Conservation (phyloP, 2,329 filamentous ascomycete species). For the Fusarium sp. region DNA sequence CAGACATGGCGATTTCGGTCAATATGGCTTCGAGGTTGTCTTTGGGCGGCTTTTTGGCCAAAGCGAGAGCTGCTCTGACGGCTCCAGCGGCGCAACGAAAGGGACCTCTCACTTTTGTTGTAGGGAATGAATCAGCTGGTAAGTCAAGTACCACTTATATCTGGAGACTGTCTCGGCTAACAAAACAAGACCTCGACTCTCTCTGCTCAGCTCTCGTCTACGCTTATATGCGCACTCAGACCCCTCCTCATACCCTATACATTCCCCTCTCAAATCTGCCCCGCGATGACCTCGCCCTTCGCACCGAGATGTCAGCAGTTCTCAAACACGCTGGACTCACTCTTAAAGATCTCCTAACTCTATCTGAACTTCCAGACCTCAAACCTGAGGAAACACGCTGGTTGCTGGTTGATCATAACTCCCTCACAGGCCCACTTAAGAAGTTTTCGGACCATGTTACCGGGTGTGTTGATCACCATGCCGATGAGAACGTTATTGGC, state of each 20-base stretch:
- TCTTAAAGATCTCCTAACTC: conserved; percentile 71
- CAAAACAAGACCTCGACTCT: conserved; percentile 76
- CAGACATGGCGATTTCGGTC: not conserved
- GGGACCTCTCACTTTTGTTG: conserved; percentile 67
- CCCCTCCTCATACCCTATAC: conserved; percentile 65
- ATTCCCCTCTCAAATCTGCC: conserved; percentile 80
- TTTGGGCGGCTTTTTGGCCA: conserved; percentile 62
- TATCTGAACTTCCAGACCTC: conserved; percentile 62
- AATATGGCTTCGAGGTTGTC: conserved; percentile 51
- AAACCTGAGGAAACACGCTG: conserved; percentile 69
- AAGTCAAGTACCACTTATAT: conserved; percentile 17
- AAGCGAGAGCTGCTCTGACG: conserved; percentile 59
- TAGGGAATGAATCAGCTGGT: conserved; percentile 77
- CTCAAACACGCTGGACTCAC: conserved; percentile 69
- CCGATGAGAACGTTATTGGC: conserved; percentile 70
- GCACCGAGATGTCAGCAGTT: conserved; percentile 76
- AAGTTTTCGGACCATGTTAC: conserved; percentile 64
- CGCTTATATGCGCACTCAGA: conserved; percentile 76
- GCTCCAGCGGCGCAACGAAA: conserved; percentile 56
- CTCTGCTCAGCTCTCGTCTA: conserved; percentile 78
- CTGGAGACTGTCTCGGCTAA: not conserved
- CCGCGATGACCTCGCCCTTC: conserved; percentile 73
- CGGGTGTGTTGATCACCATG: conserved; percentile 83
- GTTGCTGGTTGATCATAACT: conserved; percentile 85
- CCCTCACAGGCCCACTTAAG: conserved; percentile 69